Evolutionary conservation across 192 early-diverging fungal species (phyloP).

Genomic region (Chytriomyces confervae): DNA sequence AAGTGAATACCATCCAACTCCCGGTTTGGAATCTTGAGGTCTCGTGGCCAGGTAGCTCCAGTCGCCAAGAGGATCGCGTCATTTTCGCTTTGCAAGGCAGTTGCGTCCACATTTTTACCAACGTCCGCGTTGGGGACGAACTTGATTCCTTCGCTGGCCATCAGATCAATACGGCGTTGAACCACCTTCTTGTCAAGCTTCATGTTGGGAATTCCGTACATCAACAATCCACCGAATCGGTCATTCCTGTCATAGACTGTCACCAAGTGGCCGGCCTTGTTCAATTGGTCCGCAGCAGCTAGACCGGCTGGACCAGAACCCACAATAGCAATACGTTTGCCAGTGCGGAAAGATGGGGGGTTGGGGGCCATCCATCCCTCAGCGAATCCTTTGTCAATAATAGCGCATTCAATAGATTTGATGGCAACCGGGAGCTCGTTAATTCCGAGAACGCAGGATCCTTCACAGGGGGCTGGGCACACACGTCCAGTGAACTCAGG

Average conservation of each 20-base stretch:
- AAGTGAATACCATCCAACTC: constrained; percentile 91
- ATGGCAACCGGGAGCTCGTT: constrained; percentile 93
- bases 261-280: constrained; percentile 93
- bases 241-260: constrained; percentile 98
- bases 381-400: constrained; percentile 96
- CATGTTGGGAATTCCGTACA: constrained; percentile 99
- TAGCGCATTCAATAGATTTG: constrained; percentile 97
- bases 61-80: constrained; percentile 89
- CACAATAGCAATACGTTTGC: constrained; percentile 84
- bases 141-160: constrained; percentile 91
- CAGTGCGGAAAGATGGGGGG: constrained; percentile 80
- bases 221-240: constrained; percentile 91
- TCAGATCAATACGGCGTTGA: constrained; percentile 90
- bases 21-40: constrained; percentile 87
- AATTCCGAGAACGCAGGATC: constrained; percentile 94
- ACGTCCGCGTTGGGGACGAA: constrained; percentile 90
- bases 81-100: constrained; percentile 66
- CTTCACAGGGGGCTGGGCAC: constrained; percentile 97
- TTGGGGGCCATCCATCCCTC: constrained; percentile 96
- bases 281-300: constrained; percentile 95
- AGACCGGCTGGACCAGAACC: constrained; percentile 97
- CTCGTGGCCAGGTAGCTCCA: constrained; percentile 97
- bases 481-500: constrained; percentile 99
- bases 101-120: constrained; percentile 80
- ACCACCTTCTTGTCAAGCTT: constrained; percentile 98